These are phyloP conservation scores for Juglanconis juglandina DNA, from an alignment of 2,329 filamentous ascomycete species.

Conservation along the genomic window DNA sequence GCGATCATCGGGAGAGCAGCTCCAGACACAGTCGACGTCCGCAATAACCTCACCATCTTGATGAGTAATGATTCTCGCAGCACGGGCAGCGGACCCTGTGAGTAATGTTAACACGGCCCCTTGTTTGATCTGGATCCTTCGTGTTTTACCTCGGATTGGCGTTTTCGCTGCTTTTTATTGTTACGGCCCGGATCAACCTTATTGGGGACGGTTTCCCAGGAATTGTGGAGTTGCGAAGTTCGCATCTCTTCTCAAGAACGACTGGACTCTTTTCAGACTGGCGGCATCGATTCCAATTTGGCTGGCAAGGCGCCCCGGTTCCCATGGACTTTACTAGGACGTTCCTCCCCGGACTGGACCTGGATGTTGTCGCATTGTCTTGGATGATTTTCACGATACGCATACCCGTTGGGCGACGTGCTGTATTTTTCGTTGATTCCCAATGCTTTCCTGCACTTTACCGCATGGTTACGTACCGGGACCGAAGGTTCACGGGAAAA, in stretches of 20 bases:
- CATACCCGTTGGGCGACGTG: constrained; percentile 1
- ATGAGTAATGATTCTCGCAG: constrained; percentile 19
- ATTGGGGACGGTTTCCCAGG: background rate
- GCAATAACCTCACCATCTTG: constrained; percentile 21
- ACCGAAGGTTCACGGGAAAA: constrained; percentile 24
- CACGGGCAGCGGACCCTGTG: constrained; percentile 12
- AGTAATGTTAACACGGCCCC: constrained; percentile 14
- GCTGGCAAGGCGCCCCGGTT: constrained; percentile 15
- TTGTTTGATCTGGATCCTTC: constrained; percentile 11
- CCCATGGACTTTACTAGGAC: constrained; percentile 2
- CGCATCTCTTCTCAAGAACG: constrained; percentile 5
- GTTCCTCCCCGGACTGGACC: constrained; percentile 6
- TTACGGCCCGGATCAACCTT: background rate
- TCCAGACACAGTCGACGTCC: constrained; percentile 16
- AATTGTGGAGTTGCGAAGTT: constrained; percentile 8
- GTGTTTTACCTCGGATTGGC: constrained; percentile 14
- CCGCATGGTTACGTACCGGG: constrained; percentile 17
- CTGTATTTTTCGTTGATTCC: constrained; percentile 8
- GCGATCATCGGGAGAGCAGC: constrained; percentile 11
- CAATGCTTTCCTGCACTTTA: constrained; percentile 3
- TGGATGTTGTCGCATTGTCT: constrained; percentile 11
- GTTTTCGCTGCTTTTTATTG: constrained; percentile 7
- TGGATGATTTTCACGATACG: constrained; percentile 8
- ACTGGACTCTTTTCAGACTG: constrained; percentile 5
- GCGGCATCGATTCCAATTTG: constrained; percentile 5